Conservation (phyloP, 208 protist species). For the Leishmania turanica region DNA sequence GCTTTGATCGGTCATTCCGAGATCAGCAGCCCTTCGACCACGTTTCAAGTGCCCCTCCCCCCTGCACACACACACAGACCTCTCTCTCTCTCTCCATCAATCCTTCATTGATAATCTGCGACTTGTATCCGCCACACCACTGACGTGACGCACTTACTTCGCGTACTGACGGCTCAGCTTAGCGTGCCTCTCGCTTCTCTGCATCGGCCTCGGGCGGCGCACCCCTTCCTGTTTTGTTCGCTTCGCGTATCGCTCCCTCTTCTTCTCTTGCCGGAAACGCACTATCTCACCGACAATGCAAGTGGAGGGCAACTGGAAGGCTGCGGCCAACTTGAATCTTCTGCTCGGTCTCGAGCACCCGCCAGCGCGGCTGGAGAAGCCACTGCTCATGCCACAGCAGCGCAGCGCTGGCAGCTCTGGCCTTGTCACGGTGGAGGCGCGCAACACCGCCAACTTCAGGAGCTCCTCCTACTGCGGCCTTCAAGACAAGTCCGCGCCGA, state of each 20-base stretch:
- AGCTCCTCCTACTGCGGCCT: conserved; percentile 74
- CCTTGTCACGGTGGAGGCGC: conserved; percentile 43
- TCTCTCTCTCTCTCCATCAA: neutral
- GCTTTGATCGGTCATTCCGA: neutral
- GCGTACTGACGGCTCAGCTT: neutral
- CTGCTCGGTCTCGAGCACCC: conserved; percentile 64
- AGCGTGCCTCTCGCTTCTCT: neutral
- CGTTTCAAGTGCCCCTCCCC: neutral
- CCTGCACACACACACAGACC: too few relatives aligned
- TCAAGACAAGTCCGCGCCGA: conserved; percentile 44
- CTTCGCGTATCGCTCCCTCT: neutral
- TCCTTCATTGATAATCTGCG: neutral
- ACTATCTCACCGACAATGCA: conserved; percentile 14
- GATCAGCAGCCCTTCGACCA: neutral
- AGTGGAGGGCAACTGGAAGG: conserved; percentile 56
- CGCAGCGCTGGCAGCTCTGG: conserved; percentile 5
- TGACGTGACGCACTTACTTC: neutral
- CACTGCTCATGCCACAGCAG: conserved; percentile 15
- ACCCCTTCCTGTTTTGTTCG: conserved; percentile 7
- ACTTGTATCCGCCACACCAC: neutral
- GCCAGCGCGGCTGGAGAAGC: conserved; percentile 45
- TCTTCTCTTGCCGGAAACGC: neutral
- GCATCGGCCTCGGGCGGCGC: neutral
- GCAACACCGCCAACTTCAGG: conserved; percentile 71
- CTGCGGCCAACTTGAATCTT: conserved; percentile 62